Conservation (phyloP, 2,329 filamentous ascomycete genomes). For the Sporothrix curviconia region DNA sequence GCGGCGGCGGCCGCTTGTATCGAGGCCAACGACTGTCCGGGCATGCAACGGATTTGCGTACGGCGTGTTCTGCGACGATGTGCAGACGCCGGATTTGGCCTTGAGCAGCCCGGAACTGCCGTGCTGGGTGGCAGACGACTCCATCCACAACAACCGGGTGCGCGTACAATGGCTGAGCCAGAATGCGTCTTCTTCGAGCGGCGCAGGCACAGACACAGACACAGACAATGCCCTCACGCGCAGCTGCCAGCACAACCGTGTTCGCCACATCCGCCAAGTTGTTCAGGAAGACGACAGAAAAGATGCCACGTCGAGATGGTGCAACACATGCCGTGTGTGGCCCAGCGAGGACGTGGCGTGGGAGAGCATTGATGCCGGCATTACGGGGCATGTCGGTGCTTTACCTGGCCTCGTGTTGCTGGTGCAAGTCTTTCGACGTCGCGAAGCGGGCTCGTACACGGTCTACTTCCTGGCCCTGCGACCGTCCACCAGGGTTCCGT, state of each 20-base stretch:
- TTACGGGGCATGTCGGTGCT: neutral
- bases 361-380: neutral
- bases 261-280: neutral
- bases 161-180: neutral
- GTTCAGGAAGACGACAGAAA: neutral
- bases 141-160: neutral
- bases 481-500: neutral
- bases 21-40: neutral
- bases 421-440: neutral
- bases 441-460: neutral
- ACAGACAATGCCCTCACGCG: neutral
- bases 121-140: constrained; percentile 7
- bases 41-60: constrained; percentile 1
- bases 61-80: constrained; percentile 1
- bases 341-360: neutral
- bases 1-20: neutral
- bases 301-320: neutral
- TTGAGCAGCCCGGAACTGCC: neutral
- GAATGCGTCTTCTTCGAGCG: too few species aligned
- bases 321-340: neutral
- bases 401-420: neutral
- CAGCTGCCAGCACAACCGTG: constrained; percentile 2
- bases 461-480: neutral
- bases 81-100: neutral
- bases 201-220: neutral